These are phyloP conservation scores for Polyporus arcularius DNA, from an alignment of 768 basidiomycete species.

Conservation along the genomic window DNA sequence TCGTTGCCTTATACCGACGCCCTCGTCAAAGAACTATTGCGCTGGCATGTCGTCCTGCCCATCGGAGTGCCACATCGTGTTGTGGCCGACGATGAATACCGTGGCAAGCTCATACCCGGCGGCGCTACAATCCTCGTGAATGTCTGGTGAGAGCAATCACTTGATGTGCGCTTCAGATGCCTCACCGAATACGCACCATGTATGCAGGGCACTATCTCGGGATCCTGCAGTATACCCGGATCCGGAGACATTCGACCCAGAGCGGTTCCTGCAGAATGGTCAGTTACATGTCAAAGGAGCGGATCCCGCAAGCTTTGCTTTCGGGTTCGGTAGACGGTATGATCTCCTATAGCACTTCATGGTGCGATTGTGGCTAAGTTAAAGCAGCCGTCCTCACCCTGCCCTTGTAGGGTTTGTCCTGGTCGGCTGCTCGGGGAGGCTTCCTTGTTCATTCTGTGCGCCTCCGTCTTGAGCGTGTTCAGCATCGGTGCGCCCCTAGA, in stretches of 20 bases:
- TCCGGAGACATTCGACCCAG: slow-evolving; percentile 8
- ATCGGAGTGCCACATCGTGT: slow-evolving; percentile 34
- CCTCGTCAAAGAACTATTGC: slow-evolving; percentile 3
- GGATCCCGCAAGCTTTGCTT: slow-evolving; percentile 5
- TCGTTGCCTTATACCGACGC: slow-evolving; percentile 16
- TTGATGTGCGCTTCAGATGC: no score
- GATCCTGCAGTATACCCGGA: slow-evolving; percentile 11
- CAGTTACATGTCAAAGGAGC: background rate
- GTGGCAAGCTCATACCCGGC: slow-evolving; percentile 36
- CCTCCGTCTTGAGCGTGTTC: no score
- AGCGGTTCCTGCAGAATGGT: slow-evolving; percentile 5
- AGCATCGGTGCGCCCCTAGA: no score
- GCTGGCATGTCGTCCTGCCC: slow-evolving; percentile 12
- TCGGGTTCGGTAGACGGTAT: slow-evolving; percentile 14
- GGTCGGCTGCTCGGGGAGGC: no score
- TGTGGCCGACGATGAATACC: slow-evolving; percentile 32
- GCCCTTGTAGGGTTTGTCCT: no score
- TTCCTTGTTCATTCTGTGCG: no score
- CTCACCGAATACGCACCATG: no score
- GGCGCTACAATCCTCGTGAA: slow-evolving; percentile 24
- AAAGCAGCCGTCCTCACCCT: no score
- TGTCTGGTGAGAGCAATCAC: slow-evolving; percentile 15
- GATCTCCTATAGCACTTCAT: background rate
- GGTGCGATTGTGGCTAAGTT: no score
- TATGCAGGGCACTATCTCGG: background rate